Evolutionary conservation across 495 filamentous ascomycete genomes (phyloP), one percentile per base, ranked within the genome.

Genomic region (Staphylotrichum tortipilum): DNA sequence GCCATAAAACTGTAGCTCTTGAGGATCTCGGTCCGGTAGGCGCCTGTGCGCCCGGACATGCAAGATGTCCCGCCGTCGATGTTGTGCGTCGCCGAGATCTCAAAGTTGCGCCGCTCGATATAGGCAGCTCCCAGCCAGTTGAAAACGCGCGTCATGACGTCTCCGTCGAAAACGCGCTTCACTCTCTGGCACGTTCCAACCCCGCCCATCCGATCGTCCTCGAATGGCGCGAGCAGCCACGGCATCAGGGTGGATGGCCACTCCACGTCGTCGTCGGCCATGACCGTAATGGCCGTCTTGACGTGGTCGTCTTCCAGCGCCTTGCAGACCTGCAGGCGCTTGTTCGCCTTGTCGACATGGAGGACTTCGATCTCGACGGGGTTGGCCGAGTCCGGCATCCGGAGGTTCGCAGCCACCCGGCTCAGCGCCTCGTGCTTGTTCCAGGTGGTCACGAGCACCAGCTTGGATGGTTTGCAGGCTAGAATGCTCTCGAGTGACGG

Each of bases 261-360:
- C 53, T 79, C 82, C 44, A 94, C 88, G 62, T 94, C 88, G 68
- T 92, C 88, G 61, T 94, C 88, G 21, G 85, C 85, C 61, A 94
- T 84, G 42, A 94, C 68, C 11, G 83, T 90, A 55, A 92, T 83
- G 11, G 77, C 62, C 0, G 87, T 90, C 41, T 62, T 67, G 26
- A 92, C 85, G 51, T 85, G 77, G 18, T 66, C 60, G 23, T 58
- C 61, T 21, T 86, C 86, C 40, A 94, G 83, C 2, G 86, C 87
- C 49, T 79, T 75, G 49, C 83, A 85, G 67, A 94, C 86, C 66
- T 94, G 88, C 26, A 83, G 79, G 14, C 88, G 80, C 67, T 94
- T 94, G 66, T 94, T 92, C 19, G 64, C 61, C 49, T 71, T 67
- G 56, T 65, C 60, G 19, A 65, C 63, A 34, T 66, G 54, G 15